Evolutionary conservation across 768 basidiomycete species (phyloP).

Genomic region (Serendipita vermifera): DNA sequence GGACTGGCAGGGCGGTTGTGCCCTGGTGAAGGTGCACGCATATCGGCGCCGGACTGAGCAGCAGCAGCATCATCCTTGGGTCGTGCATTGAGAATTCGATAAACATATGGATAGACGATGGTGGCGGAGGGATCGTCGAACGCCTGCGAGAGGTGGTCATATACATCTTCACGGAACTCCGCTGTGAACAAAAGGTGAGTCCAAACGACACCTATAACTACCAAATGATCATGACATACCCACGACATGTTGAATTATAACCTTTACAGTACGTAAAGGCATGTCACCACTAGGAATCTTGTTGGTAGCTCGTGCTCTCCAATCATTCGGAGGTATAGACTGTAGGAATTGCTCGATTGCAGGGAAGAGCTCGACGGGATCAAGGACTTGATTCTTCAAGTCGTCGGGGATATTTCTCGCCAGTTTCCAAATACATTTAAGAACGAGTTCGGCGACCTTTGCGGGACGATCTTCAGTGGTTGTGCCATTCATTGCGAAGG

Average conservation of each 20-base stretch:
- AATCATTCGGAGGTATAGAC: constrained; percentile 89
- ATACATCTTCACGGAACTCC: constrained; percentile 77
- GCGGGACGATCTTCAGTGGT: constrained; percentile 64
- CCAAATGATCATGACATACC: constrained; percentile 40
- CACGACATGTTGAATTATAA: constrained; percentile 93
- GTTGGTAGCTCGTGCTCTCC: constrained; percentile 82
- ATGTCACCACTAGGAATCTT: constrained; percentile 93
- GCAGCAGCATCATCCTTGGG: constrained; percentile 6
- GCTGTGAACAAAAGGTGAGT: constrained; percentile 31
- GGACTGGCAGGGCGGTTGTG: constrained; percentile 64
- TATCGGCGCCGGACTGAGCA: constrained; percentile 9
- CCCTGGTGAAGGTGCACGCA: constrained; percentile 41
- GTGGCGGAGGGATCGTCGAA: constrained; percentile 97
- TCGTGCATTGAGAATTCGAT: constrained; percentile 60
- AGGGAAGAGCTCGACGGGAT: constrained; percentile 79
- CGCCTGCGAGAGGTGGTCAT: constrained; percentile 76
- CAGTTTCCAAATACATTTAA: constrained; percentile 97
- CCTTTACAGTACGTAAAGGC: constrained; percentile 95
- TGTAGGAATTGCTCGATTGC: constrained; percentile 91
- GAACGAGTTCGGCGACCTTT: constrained; percentile 80
- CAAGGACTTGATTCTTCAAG: constrained; percentile 61
- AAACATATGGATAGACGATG: constrained; percentile 91
- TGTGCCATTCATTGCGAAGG: constrained; percentile 65
- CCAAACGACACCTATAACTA: constrained; percentile 12
- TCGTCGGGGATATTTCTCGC: constrained; percentile 90